phyloP scores from a whole-genome alignment of 768 basidiomycete species.

The Mycena capillaripes region DNA sequence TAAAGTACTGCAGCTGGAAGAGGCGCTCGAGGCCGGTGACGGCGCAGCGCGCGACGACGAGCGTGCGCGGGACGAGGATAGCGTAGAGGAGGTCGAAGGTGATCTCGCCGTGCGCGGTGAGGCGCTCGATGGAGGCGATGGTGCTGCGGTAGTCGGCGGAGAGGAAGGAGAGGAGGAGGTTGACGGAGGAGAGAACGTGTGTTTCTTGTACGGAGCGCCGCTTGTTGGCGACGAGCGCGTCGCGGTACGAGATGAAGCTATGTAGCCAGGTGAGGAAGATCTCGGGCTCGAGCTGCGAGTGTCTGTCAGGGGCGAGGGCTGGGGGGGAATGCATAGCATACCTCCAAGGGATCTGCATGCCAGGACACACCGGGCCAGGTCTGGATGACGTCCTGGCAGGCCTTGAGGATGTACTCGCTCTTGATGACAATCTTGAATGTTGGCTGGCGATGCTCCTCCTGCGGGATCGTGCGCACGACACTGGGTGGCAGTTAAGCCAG shows the following conservation, averaged over 20 bases:
- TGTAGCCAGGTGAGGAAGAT: conserved; percentile 68
- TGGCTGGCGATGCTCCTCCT: conserved; percentile 53
- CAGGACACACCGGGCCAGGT: conserved; percentile 74
- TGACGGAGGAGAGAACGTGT: conserved; percentile 60
- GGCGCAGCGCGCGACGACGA: conserved; percentile 66
- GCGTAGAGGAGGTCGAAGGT: conserved; percentile 68
- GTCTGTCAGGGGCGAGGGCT: not conserved
- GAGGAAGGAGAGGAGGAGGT: conserved; percentile 65
- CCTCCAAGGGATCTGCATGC: conserved; percentile 70
- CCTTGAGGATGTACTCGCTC: conserved; percentile 69
- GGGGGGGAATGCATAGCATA: conserved; percentile 35
- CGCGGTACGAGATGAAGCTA: conserved; percentile 59
- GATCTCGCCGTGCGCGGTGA: conserved; percentile 69
- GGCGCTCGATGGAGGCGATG: conserved; percentile 59
- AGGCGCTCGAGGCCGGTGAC: conserved; percentile 67
- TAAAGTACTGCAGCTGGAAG: conserved; percentile 59
- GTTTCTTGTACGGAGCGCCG: conserved; percentile 55
- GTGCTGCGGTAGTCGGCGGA: conserved; percentile 64
- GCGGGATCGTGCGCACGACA: conserved; percentile 65
- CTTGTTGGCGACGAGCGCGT: conserved; percentile 53
- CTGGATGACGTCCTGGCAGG: conserved; percentile 70
- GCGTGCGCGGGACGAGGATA: conserved; percentile 67
- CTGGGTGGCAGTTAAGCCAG: conserved; percentile 42
- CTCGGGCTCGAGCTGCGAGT: conserved; percentile 65
- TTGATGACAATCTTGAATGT: conserved; percentile 70